Conservation (phyloP, 192 early-diverging fungal genomes). For the Podochytrium sp. region DNA sequence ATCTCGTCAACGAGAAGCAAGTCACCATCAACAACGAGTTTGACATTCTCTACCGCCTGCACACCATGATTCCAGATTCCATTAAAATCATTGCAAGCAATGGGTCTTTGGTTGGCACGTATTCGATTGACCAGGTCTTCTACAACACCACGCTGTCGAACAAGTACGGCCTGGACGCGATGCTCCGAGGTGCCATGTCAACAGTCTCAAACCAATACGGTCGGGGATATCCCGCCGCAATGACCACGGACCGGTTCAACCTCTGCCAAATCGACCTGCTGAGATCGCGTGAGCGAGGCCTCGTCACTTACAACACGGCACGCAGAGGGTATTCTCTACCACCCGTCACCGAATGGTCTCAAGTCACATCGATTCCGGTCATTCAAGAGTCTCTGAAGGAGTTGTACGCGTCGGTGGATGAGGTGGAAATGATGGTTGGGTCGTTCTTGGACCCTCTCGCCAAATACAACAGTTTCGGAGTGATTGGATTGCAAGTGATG, state of each 20-base stretch:
- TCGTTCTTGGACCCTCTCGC: not conserved
- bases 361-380: not conserved
- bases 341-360: not conserved
- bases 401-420: not conserved
- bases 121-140: not conserved
- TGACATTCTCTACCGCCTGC: not conserved
- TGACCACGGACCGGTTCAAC: not conserved
- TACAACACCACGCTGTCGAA: not conserved
- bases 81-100: not conserved
- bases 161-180: conserved; percentile 1
- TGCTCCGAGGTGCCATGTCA: not conserved
- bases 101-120: not conserved
- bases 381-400: not conserved
- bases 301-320: not conserved
- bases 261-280: not conserved
- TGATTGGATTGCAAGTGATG: not conserved
- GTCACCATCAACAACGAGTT: not conserved
- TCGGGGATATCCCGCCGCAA: not conserved
- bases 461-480: not conserved
- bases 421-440: not conserved
- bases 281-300: not conserved
- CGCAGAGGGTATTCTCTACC: not conserved
- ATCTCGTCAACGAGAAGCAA: not conserved
- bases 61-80: conserved; percentile 4
- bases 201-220: not conserved